These are phyloP conservation scores for Gossypium mustelinum DNA, from an alignment of 345 rosid species.

Conservation along the genomic window DNA sequence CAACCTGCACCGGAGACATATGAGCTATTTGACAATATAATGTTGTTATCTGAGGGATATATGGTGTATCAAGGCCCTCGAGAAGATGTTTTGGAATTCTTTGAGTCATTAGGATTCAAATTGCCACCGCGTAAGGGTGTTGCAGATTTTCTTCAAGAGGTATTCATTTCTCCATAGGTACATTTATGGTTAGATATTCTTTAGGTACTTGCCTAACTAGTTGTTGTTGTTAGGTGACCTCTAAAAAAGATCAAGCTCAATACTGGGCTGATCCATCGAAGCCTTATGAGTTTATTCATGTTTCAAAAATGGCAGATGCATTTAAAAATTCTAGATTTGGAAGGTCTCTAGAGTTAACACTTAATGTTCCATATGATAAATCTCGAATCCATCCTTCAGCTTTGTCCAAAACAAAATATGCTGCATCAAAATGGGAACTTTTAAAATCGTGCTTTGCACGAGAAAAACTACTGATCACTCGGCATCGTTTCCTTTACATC, in stretches of 20 bases:
- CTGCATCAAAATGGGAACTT: constrained; percentile 73
- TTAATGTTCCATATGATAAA: constrained; percentile 49
- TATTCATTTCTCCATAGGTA: constrained; percentile 17
- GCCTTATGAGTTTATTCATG: constrained; percentile 59
- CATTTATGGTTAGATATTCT: constrained; percentile 13
- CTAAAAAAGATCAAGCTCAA: constrained; percentile 92
- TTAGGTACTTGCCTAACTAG: constrained; percentile 10
- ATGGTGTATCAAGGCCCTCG: constrained; percentile 88
- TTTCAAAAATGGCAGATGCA: constrained; percentile 63
- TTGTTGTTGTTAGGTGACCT: constrained; percentile 59
- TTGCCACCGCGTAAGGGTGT: constrained; percentile 80
- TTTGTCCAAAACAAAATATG: constrained; percentile 55
- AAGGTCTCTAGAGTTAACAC: constrained; percentile 38
- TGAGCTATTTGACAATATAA: constrained; percentile 79
- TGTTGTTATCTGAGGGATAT: constrained; percentile 79
- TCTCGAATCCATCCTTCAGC: constrained; percentile 52
- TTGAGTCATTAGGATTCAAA: constrained; percentile 79
- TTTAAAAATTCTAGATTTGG: constrained; percentile 64
- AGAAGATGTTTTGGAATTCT: constrained; percentile 65
- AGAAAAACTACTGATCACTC: constrained; percentile 56
- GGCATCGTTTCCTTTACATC: constrained; percentile 72
- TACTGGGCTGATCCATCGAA: constrained; percentile 83
- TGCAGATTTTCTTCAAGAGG: constrained; percentile 99
- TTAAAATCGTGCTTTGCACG: constrained; percentile 58
- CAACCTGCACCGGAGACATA: constrained; percentile 98